A percentile compares a stretch with the other conserved stretches of the same genome.
phyloP scores from a whole-genome alignment of 2,329 filamentous ascomycete genomes.

The Geosmithia morbida region DNA sequence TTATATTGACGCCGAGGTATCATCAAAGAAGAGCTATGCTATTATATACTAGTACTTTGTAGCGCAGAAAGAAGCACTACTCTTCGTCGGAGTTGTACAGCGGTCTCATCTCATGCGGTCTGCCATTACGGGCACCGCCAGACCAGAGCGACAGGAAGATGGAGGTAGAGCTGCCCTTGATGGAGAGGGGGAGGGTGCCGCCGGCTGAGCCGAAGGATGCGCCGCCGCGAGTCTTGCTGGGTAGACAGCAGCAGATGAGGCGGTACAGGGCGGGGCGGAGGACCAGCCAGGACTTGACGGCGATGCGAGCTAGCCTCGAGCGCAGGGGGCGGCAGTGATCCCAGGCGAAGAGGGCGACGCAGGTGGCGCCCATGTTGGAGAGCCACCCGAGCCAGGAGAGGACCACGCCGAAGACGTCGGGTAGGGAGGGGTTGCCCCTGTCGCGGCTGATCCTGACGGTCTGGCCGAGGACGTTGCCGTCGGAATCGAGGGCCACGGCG shows the following conservation, averaged over 20 bases:
- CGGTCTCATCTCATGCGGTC: slow-evolving; percentile 1
- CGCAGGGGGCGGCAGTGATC: neutral
- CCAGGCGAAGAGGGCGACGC: neutral
- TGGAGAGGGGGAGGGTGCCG: too few species aligned
- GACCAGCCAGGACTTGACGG: neutral
- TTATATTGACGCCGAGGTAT: too few species aligned
- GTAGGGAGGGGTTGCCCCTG: neutral
- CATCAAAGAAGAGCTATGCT: neutral
- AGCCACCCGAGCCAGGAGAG: neutral
- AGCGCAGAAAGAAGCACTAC: neutral
- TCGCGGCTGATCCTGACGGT: neutral
- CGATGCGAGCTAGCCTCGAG: neutral
- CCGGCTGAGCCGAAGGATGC: neutral
- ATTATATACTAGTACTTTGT: neutral
- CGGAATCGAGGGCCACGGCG: slow-evolving; percentile 1
- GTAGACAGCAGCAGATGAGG: neutral
- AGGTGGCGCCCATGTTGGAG: neutral
- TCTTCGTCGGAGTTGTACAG: neutral
- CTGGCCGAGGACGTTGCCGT: slow-evolving; percentile 1
- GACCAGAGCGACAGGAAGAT: neutral
- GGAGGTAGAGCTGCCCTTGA: neutral
- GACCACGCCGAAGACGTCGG: neutral
- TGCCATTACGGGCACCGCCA: neutral
- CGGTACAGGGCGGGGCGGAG: neutral
- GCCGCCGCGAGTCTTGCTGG: neutral